Evolutionary conservation across 352 stramenopile species (phyloP), one percentile per base, ranked within the genome.

Genomic region (Aphanomyces euteiches): DNA sequence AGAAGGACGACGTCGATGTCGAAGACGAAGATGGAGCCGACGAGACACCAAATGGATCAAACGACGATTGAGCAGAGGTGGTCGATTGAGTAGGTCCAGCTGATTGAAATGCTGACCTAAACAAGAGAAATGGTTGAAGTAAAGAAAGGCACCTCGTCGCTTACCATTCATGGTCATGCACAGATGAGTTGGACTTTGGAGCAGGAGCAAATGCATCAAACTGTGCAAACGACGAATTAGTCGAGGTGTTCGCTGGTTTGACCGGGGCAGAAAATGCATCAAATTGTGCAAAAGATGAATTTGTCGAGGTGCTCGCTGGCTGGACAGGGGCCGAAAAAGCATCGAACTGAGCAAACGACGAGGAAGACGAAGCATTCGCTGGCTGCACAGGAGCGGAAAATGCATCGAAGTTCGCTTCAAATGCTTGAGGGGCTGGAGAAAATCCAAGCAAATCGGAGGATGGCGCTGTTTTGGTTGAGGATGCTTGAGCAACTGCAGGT

Each of bases 391-490:
- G 60, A 7, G 54, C 66, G 1, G 66, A 67, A 38, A 75, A 75
- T 3, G 69, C 56, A 66, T 67, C 74, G 28, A 74, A 76, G 19
- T 57, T 66, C 12, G 68, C 56, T 70, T 71, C 64, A 37, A 66
- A 74, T 1, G 59, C 12, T 10, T 66, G 2, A 7, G 56, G 36
- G 19, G 73, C 21, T 3, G 67, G 17, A 17, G 81, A 75, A 28
- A 28, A 28, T 28, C 28, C 28, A 28, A 28, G 28, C 28, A 74
- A 69, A 7, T 75, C 56, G 34, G 76, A 17, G 1, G 69, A 61
- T 15, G 82, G 73, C n/a, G 75, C 61, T 36, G 77, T 13, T 73
- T 73, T 88, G 88, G 72, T 89, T 83, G 19, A 92, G 74, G 57
- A 90, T 65, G 17, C 10, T n/a, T 53, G 37, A 4, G 47, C 17